Percentiles rank a stretch among this genome's conserved stretches.
These are phyloP conservation scores for Sanghuangporus sanghuang DNA, from an alignment of 1,284 basidiomycete genomes.

Conservation along the genomic window DNA sequence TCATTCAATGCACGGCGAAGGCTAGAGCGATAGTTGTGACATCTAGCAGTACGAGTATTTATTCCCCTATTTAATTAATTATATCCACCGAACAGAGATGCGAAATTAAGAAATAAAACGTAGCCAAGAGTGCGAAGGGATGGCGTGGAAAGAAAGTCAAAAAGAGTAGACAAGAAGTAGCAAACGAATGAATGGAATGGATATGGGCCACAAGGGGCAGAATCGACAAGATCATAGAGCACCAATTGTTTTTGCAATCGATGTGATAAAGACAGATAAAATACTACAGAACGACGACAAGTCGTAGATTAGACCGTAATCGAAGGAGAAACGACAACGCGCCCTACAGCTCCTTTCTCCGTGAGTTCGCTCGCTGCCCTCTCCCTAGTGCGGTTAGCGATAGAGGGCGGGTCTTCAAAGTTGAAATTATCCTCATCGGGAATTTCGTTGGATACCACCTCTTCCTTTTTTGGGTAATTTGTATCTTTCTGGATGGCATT, in stretches of 20 bases:
- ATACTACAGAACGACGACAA: not conserved
- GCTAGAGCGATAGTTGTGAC: slow-evolving; percentile 49
- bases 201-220: not conserved
- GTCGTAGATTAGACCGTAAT: not conserved
- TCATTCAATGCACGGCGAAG: slow-evolving; percentile 64
- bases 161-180: not conserved
- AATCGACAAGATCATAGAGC: not conserved
- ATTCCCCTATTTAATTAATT: not conserved
- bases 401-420: slow-evolving; percentile 12
- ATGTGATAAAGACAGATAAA: not conserved
- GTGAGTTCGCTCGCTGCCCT: slow-evolving; percentile 46
- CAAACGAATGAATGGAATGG: not conserved
- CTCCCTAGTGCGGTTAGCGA: slow-evolving; percentile 23
- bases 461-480: not conserved
- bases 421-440: slow-evolving; percentile 20
- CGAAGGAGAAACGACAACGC: not conserved
- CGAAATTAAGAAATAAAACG: slow-evolving; percentile 2
- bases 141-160: not conserved
- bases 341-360: slow-evolving; percentile 24
- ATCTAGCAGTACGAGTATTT: not conserved
- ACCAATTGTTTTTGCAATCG: not conserved
- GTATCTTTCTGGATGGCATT: slow-evolving; percentile 18
- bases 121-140: not conserved
- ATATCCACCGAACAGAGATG: slow-evolving; percentile 4
- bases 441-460: not conserved